These are phyloP conservation scores for Botrytis fabae DNA, from an alignment of 2,329 filamentous ascomycete species.

Conservation along the genomic window DNA sequence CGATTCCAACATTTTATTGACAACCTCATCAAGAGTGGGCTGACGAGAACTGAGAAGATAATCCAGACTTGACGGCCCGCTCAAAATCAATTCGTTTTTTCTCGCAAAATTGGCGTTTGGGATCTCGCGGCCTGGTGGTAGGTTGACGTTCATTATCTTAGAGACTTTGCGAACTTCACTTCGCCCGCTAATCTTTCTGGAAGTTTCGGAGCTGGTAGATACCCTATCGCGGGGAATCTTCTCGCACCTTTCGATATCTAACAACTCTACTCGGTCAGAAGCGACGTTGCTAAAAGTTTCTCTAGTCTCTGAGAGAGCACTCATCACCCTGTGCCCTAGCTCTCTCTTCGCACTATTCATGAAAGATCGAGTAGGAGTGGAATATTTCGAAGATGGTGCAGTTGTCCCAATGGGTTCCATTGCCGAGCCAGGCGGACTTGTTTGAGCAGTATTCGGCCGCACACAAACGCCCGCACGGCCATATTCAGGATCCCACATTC, in stretches of 20 bases:
- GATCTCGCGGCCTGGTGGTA: constrained; percentile 36
- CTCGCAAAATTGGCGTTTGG: constrained; percentile 50
- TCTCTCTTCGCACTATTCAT: constrained; percentile 18
- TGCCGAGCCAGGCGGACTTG: neutral
- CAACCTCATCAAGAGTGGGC: constrained; percentile 17
- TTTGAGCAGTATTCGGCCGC: neutral
- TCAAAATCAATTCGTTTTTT: constrained; percentile 45
- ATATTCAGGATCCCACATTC: constrained; percentile 24
- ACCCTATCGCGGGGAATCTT: neutral
- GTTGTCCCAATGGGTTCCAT: neutral
- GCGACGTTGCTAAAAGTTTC: neutral
- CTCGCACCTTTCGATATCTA: neutral
- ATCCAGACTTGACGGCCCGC: constrained; percentile 28
- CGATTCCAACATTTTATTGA: constrained; percentile 1
- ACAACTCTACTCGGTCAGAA: constrained; percentile 2
- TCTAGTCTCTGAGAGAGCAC: constrained; percentile 19
- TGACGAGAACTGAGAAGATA: constrained; percentile 20
- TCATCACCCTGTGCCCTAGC: constrained; percentile 7
- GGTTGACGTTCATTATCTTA: constrained; percentile 16
- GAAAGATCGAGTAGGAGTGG: constrained; percentile 16
- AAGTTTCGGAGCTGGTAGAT: neutral
- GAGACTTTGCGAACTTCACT: neutral
- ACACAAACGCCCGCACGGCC: constrained; percentile 23
- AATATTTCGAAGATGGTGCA: neutral
- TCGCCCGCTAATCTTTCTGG: neutral